A percentile compares a stretch with the other conserved stretches of the same genome.
phyloP scores from a whole-genome alignment of 306 rosid genomes.

The Pyrus pyrifolia region DNA sequence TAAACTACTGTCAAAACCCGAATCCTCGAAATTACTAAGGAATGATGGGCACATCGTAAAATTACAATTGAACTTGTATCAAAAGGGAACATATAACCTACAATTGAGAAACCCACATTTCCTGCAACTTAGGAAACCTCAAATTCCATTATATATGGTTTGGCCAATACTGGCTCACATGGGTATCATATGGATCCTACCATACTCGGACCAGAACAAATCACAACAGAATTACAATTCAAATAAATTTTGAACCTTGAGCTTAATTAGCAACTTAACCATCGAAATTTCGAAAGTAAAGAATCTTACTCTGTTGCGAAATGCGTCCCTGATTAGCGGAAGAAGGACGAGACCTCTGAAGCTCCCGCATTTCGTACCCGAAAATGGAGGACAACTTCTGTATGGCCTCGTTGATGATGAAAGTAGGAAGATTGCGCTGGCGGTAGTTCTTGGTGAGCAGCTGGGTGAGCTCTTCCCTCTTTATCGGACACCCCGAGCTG shows the following conservation, averaged over 20 bases:
- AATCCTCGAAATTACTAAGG: not conserved
- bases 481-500: conserved; percentile 72
- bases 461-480: conserved; percentile 84
- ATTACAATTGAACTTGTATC: not conserved
- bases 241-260: not conserved
- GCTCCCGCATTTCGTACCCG: conserved; percentile 86
- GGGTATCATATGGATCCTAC: not conserved
- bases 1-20: not conserved
- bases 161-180: not conserved
- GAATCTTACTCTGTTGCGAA: conserved; percentile 61
- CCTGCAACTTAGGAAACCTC: not conserved
- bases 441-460: conserved; percentile 69
- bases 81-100: not conserved
- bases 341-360: conserved; percentile 65
- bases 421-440: conserved; percentile 61
- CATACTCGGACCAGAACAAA: not conserved
- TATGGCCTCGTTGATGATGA: conserved; percentile 66
- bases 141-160: not conserved
- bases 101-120: not conserved
- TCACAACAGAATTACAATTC: not conserved
- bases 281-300: not conserved
- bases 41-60: not conserved
- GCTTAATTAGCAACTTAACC: not conserved
- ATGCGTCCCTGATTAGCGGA: conserved; percentile 42
- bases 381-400: conserved; percentile 57